A percentile compares a stretch with the other conserved stretches of the same genome.
phyloP scores from a whole-genome alignment of 495 filamentous ascomycete species.

The Coniosporium apollinis region DNA sequence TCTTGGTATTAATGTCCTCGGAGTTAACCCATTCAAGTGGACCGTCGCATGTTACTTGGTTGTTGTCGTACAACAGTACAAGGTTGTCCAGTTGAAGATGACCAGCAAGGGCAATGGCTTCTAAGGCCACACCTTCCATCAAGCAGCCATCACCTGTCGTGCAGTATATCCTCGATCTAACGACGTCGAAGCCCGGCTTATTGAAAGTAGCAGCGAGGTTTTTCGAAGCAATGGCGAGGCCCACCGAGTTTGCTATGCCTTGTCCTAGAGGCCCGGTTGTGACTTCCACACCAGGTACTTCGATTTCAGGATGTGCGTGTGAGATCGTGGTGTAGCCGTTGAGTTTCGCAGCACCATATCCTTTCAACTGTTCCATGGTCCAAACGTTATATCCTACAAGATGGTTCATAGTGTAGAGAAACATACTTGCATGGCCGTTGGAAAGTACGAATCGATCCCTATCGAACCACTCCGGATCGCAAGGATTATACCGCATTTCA shows the following conservation, averaged over 20 bases:
- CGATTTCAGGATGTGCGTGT: constrained; percentile 3
- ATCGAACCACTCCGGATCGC: not conserved
- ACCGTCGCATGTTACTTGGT: constrained; percentile 9
- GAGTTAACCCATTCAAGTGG: constrained; percentile 2
- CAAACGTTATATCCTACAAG: constrained; percentile 2
- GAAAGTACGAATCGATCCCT: constrained; percentile 1
- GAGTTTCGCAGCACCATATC: not conserved
- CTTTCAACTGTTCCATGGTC: constrained; percentile 7
- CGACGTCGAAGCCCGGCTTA: not conserved
- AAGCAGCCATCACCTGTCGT: constrained; percentile 3
- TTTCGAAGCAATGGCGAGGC: constrained; percentile 3
- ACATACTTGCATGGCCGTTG: constrained; percentile 3
- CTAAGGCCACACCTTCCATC: constrained; percentile 3
- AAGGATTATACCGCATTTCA: not conserved
- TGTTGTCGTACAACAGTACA: constrained; percentile 4
- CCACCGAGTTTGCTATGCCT: constrained; percentile 2
- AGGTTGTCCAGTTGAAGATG: constrained; percentile 1
- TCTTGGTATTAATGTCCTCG: constrained; percentile 8
- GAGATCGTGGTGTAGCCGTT: not conserved
- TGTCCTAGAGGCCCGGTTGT: constrained; percentile 4
- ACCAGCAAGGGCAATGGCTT: constrained; percentile 4
- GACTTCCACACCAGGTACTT: constrained; percentile 3
- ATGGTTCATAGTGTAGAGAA: constrained; percentile 5
- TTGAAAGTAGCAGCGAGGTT: constrained; percentile 2
- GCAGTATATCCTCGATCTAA: constrained; percentile 1